These are phyloP conservation scores for Sclerotinia subarctica DNA, from an alignment of 2,329 filamentous ascomycete species.

Conservation along the genomic window DNA sequence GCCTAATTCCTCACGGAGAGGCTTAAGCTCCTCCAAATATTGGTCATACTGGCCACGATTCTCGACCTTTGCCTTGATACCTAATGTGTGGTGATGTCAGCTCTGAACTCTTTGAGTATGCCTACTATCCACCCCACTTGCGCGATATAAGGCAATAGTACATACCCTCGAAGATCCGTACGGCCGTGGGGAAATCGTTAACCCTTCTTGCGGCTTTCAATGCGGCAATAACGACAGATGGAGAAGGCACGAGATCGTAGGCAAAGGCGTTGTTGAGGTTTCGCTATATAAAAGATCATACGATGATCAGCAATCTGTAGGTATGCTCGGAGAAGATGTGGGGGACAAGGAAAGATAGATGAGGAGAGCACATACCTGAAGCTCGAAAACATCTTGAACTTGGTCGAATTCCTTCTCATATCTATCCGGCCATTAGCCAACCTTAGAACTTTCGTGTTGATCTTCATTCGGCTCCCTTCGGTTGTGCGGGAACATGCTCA, in stretches of 20 bases:
- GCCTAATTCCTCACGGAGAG: conserved; percentile 88
- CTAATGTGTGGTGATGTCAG: conserved; percentile 47
- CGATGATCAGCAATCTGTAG: conserved; percentile 31
- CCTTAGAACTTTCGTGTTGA: conserved; percentile 43
- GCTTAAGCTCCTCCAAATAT: conserved; percentile 91
- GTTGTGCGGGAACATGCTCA: conserved; percentile 29
- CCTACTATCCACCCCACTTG: conserved; percentile 74
- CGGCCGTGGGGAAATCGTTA: conserved; percentile 97
- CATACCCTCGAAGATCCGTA: conserved; percentile 97
- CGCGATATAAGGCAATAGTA: conserved; percentile 23
- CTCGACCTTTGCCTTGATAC: conserved; percentile 99
- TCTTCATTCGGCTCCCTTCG: conserved; percentile 25
- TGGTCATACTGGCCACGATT: conserved; percentile 96
- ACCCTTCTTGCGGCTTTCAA: conserved; percentile 92
- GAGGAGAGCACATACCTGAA: conserved; percentile 68
- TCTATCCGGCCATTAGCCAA: conserved; percentile 50
- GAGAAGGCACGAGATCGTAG: conserved; percentile 97
- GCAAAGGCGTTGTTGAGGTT: conserved; percentile 99
- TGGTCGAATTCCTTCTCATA: conserved; percentile 99
- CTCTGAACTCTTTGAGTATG: conserved; percentile 88
- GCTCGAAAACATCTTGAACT: conserved; percentile 99
- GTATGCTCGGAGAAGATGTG: conserved; percentile 14
- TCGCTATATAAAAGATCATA: conserved; percentile 52
- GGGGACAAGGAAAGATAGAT: background rate
- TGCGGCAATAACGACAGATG: conserved; percentile 85